Percentiles rank a stretch among this genome's conserved stretches.
Evolutionary conservation across 75 land plant species (phyloP).

Genomic region (Sequoiadendron giganteum): DNA sequence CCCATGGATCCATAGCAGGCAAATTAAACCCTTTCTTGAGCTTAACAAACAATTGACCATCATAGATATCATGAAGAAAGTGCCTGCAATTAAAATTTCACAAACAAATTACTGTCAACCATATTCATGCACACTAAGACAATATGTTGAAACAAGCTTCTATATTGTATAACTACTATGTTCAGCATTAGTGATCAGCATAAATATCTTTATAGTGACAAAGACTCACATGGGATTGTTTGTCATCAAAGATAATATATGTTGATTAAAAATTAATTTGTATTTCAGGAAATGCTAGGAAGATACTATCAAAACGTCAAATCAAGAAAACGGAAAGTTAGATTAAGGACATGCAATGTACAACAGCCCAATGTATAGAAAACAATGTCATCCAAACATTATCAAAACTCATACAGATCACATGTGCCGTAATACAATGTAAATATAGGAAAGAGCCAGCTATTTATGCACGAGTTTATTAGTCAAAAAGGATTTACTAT

Average conservation of each 20-base stretch:
- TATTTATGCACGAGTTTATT: not conserved
- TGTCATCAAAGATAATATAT: not conserved
- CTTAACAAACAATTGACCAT: slow-evolving; percentile 73
- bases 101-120: not conserved
- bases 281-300: not conserved
- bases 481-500: no score
- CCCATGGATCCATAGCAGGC: slow-evolving; percentile 98
- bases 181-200: not conserved
- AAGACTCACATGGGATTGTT: not conserved
- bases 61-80: slow-evolving; percentile 82
- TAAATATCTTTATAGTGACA: not conserved
- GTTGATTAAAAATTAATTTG: not conserved
- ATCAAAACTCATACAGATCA: not conserved
- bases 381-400: not conserved
- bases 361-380: not conserved
- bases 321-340: not conserved
- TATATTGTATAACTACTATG: not conserved
- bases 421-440: not conserved
- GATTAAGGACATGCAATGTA: not conserved
- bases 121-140: not conserved
- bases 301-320: not conserved
- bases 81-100: slow-evolving; percentile 41
- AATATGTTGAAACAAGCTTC: not conserved
- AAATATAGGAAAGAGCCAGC: not conserved
- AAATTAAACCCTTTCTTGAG: slow-evolving; percentile 70